These are phyloP conservation scores for Russula earlei DNA, from an alignment of 768 basidiomycete genomes.

Conservation along the genomic window DNA sequence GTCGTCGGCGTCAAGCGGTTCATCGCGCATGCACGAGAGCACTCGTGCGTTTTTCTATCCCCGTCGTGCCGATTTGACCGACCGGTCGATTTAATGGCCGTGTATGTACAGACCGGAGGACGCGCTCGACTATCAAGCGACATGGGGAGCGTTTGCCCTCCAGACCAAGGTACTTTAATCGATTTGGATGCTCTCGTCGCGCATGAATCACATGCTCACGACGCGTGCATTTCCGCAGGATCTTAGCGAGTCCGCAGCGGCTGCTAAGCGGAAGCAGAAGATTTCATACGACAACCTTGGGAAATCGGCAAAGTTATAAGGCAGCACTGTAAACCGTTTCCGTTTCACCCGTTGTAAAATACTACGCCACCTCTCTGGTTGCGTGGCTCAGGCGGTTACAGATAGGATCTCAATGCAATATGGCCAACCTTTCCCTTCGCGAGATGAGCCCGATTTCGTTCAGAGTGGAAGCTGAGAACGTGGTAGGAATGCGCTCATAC, in stretches of 20 bases:
- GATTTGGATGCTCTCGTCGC: too few species aligned
- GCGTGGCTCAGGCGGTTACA: background rate
- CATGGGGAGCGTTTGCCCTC: slow-evolving; percentile 40
- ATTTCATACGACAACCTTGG: background rate
- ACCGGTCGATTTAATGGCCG: background rate
- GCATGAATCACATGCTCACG: background rate
- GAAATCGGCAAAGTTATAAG: background rate
- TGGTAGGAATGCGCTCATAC: too few species aligned
- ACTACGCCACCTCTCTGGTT: background rate
- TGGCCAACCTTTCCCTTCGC: background rate
- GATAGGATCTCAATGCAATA: background rate
- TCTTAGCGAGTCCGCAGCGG: slow-evolving; percentile 15
- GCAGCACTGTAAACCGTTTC: background rate
- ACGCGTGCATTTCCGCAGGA: slow-evolving; percentile 22
- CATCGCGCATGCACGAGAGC: slow-evolving; percentile 69
- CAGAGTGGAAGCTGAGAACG: too few species aligned
- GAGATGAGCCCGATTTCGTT: too few species aligned
- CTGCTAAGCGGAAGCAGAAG: background rate
- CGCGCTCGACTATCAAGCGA: slow-evolving; percentile 47
- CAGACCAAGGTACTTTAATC: slow-evolving; percentile 35
- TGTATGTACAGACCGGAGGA: slow-evolving; percentile 29
- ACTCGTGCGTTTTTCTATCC: slow-evolving; percentile 40
- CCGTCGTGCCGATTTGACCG: background rate
- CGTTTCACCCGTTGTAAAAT: background rate
- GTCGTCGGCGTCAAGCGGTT: slow-evolving; percentile 69